A percentile compares a stretch with the other conserved stretches of the same genome.
Conservation (phyloP, 176 grass and related monocot genomes). For the Triticum timopheevii region DNA sequence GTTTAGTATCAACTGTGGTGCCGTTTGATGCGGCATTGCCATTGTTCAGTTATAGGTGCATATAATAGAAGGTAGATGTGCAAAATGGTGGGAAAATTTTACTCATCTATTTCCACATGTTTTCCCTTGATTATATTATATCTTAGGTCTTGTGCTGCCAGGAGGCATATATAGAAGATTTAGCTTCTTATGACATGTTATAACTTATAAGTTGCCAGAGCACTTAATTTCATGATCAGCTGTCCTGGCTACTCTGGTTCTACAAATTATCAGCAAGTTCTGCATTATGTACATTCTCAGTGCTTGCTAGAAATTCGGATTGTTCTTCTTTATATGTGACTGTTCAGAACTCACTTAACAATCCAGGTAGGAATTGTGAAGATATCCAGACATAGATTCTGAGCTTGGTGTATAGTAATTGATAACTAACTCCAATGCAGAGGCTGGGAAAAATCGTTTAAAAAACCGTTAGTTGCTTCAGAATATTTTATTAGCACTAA, state of each 20-base stretch:
- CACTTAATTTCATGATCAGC: not conserved
- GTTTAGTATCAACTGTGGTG: not conserved
- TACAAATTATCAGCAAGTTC: not conserved
- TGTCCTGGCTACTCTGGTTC: not conserved
- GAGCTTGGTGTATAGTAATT: not conserved
- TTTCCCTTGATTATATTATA: too few relatives aligned
- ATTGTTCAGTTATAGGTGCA: not conserved
- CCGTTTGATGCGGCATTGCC: not conserved
- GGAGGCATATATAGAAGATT: too few relatives aligned
- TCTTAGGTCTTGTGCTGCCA: too few relatives aligned
- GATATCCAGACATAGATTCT: not conserved
- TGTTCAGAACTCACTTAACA: not conserved
- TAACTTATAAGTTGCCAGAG: not conserved
- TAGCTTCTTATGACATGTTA: too few relatives aligned
- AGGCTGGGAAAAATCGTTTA: not conserved
- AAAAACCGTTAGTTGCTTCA: not conserved
- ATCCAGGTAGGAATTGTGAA: conserved; percentile 2
- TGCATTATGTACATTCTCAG: not conserved
- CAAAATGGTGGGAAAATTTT: too few relatives aligned
- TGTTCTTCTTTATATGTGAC: not conserved
- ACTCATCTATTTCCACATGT: too few relatives aligned
- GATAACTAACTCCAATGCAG: not conserved
- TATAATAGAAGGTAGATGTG: not conserved
- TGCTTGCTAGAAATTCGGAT: not conserved
- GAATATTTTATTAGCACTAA: not conserved